These are phyloP conservation scores for Exobasidium rhododendri DNA, from an alignment of 1,284 basidiomycete genomes.

Conservation along the genomic window DNA sequence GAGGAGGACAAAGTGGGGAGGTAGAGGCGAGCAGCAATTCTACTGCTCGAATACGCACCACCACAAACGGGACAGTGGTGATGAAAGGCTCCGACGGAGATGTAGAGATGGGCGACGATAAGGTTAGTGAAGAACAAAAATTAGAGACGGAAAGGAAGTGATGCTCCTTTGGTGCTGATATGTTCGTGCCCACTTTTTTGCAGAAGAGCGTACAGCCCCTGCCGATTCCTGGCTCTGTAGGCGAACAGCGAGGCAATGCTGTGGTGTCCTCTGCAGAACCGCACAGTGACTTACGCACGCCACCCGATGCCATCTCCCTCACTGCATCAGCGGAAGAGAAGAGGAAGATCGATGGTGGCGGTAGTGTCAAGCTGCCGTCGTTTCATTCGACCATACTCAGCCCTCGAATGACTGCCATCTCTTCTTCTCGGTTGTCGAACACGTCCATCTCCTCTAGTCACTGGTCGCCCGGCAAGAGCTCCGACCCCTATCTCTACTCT, in stretches of 20 bases:
- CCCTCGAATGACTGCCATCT: conserved; percentile 23
- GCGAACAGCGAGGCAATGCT: conserved; percentile 17
- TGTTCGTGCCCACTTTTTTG: background rate
- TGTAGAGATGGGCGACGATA: conserved; percentile 36
- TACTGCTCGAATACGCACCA: conserved; percentile 1
- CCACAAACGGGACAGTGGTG: background rate
- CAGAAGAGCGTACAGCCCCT: conserved; percentile 20
- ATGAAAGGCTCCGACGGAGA: conserved; percentile 23
- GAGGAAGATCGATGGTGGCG: conserved; percentile 14
- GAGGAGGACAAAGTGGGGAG: background rate
- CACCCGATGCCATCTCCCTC: conserved; percentile 38
- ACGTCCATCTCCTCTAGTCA: conserved; percentile 33
- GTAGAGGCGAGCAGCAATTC: background rate
- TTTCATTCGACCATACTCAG: conserved; percentile 30
- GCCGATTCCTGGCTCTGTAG: conserved; percentile 30
- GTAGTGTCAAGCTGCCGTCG: conserved; percentile 25
- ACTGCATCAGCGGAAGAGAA: conserved; percentile 9
- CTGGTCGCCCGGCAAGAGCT: conserved; percentile 33
- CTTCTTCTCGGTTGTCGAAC: conserved; percentile 32
- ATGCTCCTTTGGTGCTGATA: too few species aligned
- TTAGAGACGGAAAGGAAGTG: too few species aligned
- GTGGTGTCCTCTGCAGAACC: conserved; percentile 26
- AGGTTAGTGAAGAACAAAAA: conserved; percentile 11
- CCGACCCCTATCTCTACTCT: conserved; percentile 34
- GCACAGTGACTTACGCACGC: conserved; percentile 44